Percentiles rank a stretch among this genome's conserved stretches.
phyloP scores from a whole-genome alignment of 108 stramenopile genomes.

The Asterionellopsis glacialis region DNA sequence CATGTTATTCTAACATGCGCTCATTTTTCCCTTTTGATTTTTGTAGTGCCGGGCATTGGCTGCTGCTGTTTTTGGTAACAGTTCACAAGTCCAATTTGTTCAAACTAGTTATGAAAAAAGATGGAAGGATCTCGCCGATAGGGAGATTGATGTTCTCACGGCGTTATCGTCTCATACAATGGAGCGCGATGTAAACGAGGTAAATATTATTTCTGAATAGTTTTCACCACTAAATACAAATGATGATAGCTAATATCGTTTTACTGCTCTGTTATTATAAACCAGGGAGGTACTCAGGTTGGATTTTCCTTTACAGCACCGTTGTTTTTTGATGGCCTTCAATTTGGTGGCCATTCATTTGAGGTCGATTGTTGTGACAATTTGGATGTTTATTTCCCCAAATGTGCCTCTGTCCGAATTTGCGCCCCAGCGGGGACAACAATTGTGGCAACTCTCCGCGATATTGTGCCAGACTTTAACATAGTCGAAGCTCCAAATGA shows the following conservation, averaged over 20 bases:
- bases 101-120: slow-evolving; percentile 20
- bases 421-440: slow-evolving; percentile 31
- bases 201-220: not conserved
- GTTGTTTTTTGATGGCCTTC: slow-evolving; percentile 35
- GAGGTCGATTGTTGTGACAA: slow-evolving; percentile 30
- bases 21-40: too few species aligned
- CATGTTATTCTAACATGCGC: too few species aligned
- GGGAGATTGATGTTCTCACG: slow-evolving; percentile 39
- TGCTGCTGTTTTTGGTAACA: slow-evolving; percentile 46
- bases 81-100: slow-evolving; percentile 14
- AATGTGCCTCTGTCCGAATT: slow-evolving; percentile 19
- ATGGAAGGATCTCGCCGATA: slow-evolving; percentile 22
- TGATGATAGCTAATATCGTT: too few species aligned
- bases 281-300: not conserved
- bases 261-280: too few species aligned
- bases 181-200: slow-evolving; percentile 27
- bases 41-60: slow-evolving; percentile 38
- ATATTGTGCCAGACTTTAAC: too few species aligned
- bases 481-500: not conserved
- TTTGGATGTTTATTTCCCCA: not conserved
- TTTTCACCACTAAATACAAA: too few species aligned
- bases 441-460: too few species aligned
- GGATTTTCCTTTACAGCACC: slow-evolving; percentile 41
- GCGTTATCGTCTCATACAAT: slow-evolving; percentile 21
- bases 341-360: slow-evolving; percentile 21